These are phyloP conservation scores for Fagus crenata DNA, from an alignment of 306 rosid genomes.

Conservation along the genomic window DNA sequence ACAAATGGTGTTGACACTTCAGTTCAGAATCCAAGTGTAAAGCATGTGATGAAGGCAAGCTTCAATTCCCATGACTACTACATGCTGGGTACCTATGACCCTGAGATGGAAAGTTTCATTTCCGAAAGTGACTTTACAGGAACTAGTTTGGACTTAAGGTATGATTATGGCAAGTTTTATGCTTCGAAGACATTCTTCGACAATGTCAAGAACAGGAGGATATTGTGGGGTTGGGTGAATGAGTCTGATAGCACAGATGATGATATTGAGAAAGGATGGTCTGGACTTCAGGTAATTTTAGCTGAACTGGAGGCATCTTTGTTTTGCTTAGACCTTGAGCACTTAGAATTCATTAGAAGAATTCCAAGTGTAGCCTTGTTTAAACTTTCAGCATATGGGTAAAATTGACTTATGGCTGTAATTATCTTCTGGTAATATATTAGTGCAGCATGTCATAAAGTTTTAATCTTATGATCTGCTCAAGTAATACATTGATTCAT, in stretches of 20 bases:
- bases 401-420: too few species aligned
- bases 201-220: slow-evolving; percentile 44
- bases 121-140: slow-evolving; percentile 40
- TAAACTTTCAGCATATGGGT: too few species aligned
- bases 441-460: neutral
- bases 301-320: neutral
- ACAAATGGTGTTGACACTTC: slow-evolving; percentile 52
- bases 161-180: slow-evolving; percentile 57
- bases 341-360: neutral
- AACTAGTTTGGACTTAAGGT: slow-evolving; percentile 35
- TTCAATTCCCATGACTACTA: slow-evolving; percentile 41
- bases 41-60: slow-evolving; percentile 55
- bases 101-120: slow-evolving; percentile 32
- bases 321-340: neutral
- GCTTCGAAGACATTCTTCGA: slow-evolving; percentile 62
- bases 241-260: slow-evolving; percentile 42
- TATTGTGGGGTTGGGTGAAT: slow-evolving; percentile 56
- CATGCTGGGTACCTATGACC: slow-evolving; percentile 46
- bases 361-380: too few species aligned
- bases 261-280: slow-evolving; percentile 65
- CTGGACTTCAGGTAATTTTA: slow-evolving; percentile 64
- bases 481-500: neutral
- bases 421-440: too few species aligned
- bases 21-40: slow-evolving; percentile 16
- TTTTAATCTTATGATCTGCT: neutral